A percentile compares a stretch with the other conserved stretches of the same genome.
phyloP scores from a whole-genome alignment of 192 early-diverging fungal genomes.

The Umbelopsis sp. region DNA sequence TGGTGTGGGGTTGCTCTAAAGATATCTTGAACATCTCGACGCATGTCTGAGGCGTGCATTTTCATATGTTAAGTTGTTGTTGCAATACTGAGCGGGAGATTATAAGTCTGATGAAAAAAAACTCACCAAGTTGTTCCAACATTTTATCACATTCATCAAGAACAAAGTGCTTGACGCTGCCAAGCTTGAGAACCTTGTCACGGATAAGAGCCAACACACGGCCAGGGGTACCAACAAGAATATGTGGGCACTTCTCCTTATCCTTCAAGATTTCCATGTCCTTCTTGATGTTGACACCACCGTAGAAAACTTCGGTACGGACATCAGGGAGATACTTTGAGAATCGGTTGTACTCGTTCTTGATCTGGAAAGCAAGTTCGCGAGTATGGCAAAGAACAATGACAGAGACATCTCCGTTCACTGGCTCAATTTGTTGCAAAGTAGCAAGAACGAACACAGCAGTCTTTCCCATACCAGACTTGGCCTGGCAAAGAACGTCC shows the following conservation, averaged over 20 bases:
- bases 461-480: constrained; percentile 98
- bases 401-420: constrained; percentile 80
- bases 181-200: constrained; percentile 81
- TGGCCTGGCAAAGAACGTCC: constrained; percentile 98
- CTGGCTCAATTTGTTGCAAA: constrained; percentile 89
- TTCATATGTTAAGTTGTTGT: constrained; percentile 2
- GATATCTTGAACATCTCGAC: constrained; percentile 95
- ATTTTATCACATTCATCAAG: constrained; percentile 99
- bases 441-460: constrained; percentile 97
- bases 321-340: constrained; percentile 93
- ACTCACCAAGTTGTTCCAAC: constrained; percentile 88
- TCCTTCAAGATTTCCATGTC: constrained; percentile 80
- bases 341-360: constrained; percentile 96
- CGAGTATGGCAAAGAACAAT: constrained; percentile 97
- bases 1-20: constrained; percentile 92
- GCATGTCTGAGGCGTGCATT: constrained; percentile 80
- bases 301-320: constrained; percentile 93
- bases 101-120: background rate
- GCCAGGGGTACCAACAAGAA: constrained; percentile 98
- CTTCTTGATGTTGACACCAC: constrained; percentile 77
- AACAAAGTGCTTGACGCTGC: constrained; percentile 95
- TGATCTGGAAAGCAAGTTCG: constrained; percentile 98
- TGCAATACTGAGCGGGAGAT: background rate
- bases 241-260: constrained; percentile 92
- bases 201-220: constrained; percentile 85